Evolutionary conservation across 2,329 filamentous ascomycete genomes (phyloP).

Genomic region (Scolecobasidium constrictum): DNA sequence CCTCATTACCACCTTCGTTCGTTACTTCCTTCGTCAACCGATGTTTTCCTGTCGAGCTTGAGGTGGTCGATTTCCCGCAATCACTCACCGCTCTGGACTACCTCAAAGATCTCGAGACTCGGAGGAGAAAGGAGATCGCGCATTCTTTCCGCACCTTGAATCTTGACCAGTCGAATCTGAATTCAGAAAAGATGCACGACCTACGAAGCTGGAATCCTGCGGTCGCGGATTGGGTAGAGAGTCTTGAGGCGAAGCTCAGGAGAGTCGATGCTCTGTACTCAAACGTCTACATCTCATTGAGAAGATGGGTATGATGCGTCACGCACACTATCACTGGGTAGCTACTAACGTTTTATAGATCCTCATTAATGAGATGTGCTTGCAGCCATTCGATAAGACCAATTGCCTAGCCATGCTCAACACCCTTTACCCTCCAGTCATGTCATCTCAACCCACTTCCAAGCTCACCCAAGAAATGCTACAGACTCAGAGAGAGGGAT

Average conservation of each 20-base stretch:
- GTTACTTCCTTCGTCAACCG: constrained; percentile 50
- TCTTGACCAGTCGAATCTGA: constrained; percentile 37
- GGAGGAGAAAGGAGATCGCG: constrained; percentile 47
- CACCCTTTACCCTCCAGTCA: constrained; percentile 51
- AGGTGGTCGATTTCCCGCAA: constrained; percentile 53
- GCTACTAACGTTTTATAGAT: too few relatives aligned
- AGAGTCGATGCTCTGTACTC: constrained; percentile 39
- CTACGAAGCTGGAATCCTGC: constrained; percentile 42
- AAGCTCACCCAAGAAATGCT: constrained; percentile 42
- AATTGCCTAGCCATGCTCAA: constrained; percentile 60
- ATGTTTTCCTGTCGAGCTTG: constrained; percentile 45
- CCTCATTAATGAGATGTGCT: constrained; percentile 53
- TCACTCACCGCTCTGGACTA: constrained; percentile 56
- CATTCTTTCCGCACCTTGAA: constrained; percentile 43
- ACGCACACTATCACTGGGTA: not conserved
- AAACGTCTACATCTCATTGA: constrained; percentile 49
- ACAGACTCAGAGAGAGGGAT: constrained; percentile 46
- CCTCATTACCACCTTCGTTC: constrained; percentile 50
- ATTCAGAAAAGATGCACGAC: constrained; percentile 27
- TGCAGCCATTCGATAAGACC: constrained; percentile 51
- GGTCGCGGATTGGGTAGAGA: constrained; percentile 44
- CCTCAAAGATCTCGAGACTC: constrained; percentile 50
- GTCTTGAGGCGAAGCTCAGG: constrained; percentile 32
- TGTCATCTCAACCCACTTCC: constrained; percentile 30
- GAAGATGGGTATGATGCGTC: constrained; percentile 49